phyloP scores from a whole-genome alignment of 345 rosid species.

The Rhizophora apiculata region DNA sequence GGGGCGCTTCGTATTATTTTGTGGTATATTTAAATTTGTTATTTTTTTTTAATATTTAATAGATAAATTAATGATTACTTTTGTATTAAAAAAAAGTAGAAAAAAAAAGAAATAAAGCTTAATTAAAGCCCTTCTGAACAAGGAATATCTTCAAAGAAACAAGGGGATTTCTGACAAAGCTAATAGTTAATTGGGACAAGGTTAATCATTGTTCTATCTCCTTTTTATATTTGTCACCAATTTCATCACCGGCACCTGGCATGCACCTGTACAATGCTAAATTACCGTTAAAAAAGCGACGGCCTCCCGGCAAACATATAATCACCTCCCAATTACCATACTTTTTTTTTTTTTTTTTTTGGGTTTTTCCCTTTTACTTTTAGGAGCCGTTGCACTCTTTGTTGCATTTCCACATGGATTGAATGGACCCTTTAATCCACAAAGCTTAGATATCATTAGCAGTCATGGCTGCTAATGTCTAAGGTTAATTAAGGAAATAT shows the following conservation, averaged over 20 bases:
- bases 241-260: background rate
- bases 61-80: no score
- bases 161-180: background rate
- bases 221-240: background rate
- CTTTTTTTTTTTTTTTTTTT: no score
- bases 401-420: background rate
- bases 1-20: no score
- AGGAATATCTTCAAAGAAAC: slow-evolving; percentile 9
- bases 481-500: background rate
- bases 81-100: no score
- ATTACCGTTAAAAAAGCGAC: background rate
- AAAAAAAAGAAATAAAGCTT: no score
- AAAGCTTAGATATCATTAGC: background rate
- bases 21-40: no score
- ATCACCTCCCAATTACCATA: no score
- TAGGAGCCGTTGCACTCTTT: slow-evolving; percentile 21
- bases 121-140: background rate
- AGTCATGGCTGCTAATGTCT: no score
- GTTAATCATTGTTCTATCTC: background rate
- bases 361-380: background rate
- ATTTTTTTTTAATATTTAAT: no score
- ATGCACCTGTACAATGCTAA: background rate
- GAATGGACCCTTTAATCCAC: background rate
- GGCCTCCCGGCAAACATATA: no score
- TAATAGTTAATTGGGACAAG: background rate